A percentile compares a stretch with the other conserved stretches of the same genome.
phyloP scores from a whole-genome alignment of 2,329 filamentous ascomycete genomes.

The Cladosporium halotolerans region DNA sequence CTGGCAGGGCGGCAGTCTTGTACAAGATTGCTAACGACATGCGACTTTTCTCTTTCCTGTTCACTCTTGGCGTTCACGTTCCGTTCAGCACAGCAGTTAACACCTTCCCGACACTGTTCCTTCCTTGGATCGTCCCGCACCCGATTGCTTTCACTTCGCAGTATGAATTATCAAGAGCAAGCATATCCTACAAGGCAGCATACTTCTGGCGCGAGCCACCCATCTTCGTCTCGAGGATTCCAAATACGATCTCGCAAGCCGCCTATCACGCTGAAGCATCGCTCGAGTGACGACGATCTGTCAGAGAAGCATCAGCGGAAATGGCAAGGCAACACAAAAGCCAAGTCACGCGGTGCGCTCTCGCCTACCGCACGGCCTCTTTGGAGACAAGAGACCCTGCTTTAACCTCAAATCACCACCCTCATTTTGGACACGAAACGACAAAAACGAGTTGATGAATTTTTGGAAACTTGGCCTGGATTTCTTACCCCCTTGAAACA shows the following conservation, averaged over 20 bases:
- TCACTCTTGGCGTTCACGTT: slow-evolving; percentile 1
- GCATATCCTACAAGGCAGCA: not conserved
- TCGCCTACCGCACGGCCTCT: too few relatives aligned
- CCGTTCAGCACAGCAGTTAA: not conserved
- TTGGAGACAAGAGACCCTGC: too few relatives aligned
- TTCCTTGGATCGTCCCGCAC: not conserved
- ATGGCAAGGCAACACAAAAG: too few relatives aligned
- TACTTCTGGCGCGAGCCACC: too few relatives aligned
- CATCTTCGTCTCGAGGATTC: too few relatives aligned
- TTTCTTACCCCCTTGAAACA: too few relatives aligned
- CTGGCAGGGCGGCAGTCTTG: slow-evolving; percentile 2
- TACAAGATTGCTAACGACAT: slow-evolving; percentile 1
- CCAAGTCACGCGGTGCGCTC: too few relatives aligned
- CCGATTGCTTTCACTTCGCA: not conserved
- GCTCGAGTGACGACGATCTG: too few relatives aligned
- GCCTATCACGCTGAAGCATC: too few relatives aligned
- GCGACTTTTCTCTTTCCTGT: not conserved
- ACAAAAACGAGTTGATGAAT: not conserved
- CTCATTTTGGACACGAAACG: not conserved
- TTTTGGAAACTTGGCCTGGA: too few relatives aligned
- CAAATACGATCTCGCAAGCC: too few relatives aligned
- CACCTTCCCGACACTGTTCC: not conserved
- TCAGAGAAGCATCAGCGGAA: too few relatives aligned
- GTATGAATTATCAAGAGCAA: slow-evolving; percentile 8
- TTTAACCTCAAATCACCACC: not conserved